These are phyloP conservation scores for Haberlea rhodopensis DNA, from an alignment of 257 asterid genomes.

Conservation along the genomic window DNA sequence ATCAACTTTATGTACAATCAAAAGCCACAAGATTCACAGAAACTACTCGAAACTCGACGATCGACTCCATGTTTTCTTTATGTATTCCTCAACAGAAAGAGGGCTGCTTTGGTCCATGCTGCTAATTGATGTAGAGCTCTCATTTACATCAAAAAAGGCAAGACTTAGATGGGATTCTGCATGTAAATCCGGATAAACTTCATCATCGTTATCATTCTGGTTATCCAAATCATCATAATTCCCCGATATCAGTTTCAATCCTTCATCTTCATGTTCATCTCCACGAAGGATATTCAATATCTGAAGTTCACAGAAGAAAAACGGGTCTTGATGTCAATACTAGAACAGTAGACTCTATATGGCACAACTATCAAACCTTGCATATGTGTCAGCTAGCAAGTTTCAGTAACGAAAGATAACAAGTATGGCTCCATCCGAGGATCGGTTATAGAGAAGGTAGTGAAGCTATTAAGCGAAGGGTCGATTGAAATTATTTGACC, in stretches of 20 bases:
- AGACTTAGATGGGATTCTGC: conserved; percentile 76
- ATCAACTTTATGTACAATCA: conserved; percentile 30
- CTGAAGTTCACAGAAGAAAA: conserved; percentile 29
- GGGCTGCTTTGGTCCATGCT: conserved; percentile 74
- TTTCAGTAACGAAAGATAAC: not conserved
- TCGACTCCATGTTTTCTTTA: conserved; percentile 72
- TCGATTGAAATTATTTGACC: too few species aligned
- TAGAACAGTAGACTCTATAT: too few species aligned
- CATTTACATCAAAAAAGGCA: conserved; percentile 67
- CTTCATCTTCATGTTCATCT: conserved; percentile 35
- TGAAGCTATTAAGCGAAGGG: too few species aligned
- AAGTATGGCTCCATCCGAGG: not conserved
- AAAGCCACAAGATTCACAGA: conserved; percentile 6
- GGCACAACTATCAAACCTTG: not conserved
- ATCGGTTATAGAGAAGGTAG: too few species aligned
- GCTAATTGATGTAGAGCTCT: conserved; percentile 60
- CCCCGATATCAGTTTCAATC: not conserved
- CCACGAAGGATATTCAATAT: conserved; percentile 56
- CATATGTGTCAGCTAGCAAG: not conserved
- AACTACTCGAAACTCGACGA: conserved; percentile 56
- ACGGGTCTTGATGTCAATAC: not conserved
- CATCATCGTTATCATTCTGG: conserved; percentile 55
- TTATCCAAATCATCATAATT: conserved; percentile 31
- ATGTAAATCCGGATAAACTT: conserved; percentile 80
- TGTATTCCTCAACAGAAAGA: conserved; percentile 65